These are phyloP conservation scores for Termitomyces bulborhizus DNA, from an alignment of 768 basidiomycete species.

Conservation along the genomic window DNA sequence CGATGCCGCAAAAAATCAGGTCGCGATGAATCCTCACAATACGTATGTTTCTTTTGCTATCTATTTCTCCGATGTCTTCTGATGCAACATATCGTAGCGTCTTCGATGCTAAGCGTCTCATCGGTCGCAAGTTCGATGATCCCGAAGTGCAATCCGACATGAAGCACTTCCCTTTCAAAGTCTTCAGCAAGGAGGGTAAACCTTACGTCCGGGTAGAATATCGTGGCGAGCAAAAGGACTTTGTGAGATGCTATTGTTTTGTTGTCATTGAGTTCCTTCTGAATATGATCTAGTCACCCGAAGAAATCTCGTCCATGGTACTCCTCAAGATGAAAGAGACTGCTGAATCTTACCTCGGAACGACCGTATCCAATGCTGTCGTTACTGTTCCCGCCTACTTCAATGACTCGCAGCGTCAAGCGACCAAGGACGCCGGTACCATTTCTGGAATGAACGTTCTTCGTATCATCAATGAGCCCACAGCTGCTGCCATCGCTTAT, in stretches of 20 bases:
- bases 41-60: constrained; percentile 38
- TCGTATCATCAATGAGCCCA: constrained; percentile 99
- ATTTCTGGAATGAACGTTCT: constrained; percentile 94
- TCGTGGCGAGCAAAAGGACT: constrained; percentile 90
- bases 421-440: constrained; percentile 95
- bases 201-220: constrained; percentile 88
- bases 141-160: constrained; percentile 76
- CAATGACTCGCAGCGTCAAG: constrained; percentile 98
- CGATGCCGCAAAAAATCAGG: constrained; percentile 98
- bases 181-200: constrained; percentile 81
- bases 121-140: constrained; percentile 88
- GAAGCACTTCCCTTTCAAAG: constrained; percentile 94
- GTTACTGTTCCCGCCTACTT: constrained; percentile 98
- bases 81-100: constrained; percentile 44
- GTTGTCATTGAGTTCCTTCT: constrained; percentile 4
- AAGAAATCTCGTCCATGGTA: constrained; percentile 98
- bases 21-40: constrained; percentile 97
- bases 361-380: constrained; percentile 81
- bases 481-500: constrained; percentile 97
- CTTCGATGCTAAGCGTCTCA: constrained; percentile 97
- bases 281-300: constrained; percentile 63
- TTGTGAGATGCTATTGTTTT: constrained; percentile 45
- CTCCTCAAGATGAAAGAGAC: constrained; percentile 98
- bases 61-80: not conserved
- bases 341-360: constrained; percentile 93